A percentile compares a stretch with the other conserved stretches of the same genome.
Evolutionary conservation across 352 stramenopile genomes (phyloP).

Genomic region (Phytopythium cucurbitacearum): DNA sequence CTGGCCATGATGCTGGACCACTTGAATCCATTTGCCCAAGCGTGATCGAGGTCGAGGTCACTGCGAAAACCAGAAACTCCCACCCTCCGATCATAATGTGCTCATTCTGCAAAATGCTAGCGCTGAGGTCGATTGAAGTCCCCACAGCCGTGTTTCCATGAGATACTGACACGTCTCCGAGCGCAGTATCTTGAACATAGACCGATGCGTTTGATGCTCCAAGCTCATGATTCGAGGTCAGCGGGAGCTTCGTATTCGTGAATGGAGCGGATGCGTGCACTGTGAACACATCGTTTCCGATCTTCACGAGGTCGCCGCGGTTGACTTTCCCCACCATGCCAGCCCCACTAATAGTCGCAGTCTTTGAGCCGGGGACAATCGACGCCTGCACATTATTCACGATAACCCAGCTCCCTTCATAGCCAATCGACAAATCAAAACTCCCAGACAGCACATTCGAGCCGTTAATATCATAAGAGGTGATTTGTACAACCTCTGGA

Average conservation of each 20-base stretch:
- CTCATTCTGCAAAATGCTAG: conserved; percentile 28
- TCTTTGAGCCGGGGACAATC: conserved; percentile 46
- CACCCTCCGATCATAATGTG: conserved; percentile 51
- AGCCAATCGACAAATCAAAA: conserved; percentile 74
- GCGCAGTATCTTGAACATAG: conserved; percentile 49
- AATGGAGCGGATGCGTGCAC: conserved; percentile 66
- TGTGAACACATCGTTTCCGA: conserved; percentile 52
- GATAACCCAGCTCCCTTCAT: conserved; percentile 45
- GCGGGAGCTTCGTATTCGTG: conserved; percentile 55
- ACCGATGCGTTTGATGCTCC: conserved; percentile 27
- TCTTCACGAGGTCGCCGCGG: conserved; percentile 51
- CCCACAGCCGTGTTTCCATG: conserved; percentile 22
- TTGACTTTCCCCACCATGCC: conserved; percentile 70
- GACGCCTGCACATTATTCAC: conserved; percentile 30
- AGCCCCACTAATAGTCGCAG: conserved; percentile 18
- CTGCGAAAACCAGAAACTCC: conserved; percentile 38
- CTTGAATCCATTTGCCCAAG: conserved; percentile 19
- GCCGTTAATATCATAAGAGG: conserved; percentile 27
- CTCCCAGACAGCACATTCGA: conserved; percentile 39
- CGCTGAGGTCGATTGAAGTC: conserved; percentile 41
- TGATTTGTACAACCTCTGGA: conserved; percentile 65
- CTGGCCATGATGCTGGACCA: conserved; percentile 31
- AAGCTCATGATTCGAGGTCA: conserved; percentile 66
- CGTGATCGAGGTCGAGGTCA: conserved; percentile 24
- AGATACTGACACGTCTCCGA: conserved; percentile 59